phyloP scores from a whole-genome alignment of 257 asterid species.

The Cynanchum wilfordii region DNA sequence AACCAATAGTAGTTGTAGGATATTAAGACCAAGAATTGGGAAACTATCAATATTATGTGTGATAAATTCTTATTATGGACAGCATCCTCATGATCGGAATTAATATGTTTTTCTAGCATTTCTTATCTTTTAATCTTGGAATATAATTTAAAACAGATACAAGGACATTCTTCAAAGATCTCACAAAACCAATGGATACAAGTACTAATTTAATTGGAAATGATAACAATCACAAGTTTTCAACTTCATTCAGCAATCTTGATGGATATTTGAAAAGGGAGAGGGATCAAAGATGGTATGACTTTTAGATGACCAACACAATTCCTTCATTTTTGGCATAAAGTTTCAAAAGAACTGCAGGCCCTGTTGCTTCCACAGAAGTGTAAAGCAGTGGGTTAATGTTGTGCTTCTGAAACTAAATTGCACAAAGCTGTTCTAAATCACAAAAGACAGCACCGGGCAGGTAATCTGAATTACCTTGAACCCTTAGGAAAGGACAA shows the following conservation, averaged over 20 bases:
- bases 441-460: neutral
- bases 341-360: neutral
- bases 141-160: neutral
- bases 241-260: neutral
- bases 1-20: neutral
- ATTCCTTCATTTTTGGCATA: neutral
- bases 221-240: neutral
- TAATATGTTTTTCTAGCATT: neutral
- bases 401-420: neutral
- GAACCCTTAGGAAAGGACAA: neutral
- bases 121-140: neutral
- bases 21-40: neutral
- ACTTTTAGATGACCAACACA: neutral
- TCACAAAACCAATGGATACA: neutral
- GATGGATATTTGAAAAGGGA: neutral
- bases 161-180: neutral
- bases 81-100: neutral
- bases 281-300: neutral
- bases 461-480: neutral
- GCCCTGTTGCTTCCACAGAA: neutral
- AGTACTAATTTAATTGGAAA: neutral
- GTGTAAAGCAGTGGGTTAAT: neutral
- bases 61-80: neutral
- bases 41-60: neutral
- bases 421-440: neutral